phyloP scores from a whole-genome alignment of 1,284 basidiomycete species.

The Ustilago xerochloae region DNA sequence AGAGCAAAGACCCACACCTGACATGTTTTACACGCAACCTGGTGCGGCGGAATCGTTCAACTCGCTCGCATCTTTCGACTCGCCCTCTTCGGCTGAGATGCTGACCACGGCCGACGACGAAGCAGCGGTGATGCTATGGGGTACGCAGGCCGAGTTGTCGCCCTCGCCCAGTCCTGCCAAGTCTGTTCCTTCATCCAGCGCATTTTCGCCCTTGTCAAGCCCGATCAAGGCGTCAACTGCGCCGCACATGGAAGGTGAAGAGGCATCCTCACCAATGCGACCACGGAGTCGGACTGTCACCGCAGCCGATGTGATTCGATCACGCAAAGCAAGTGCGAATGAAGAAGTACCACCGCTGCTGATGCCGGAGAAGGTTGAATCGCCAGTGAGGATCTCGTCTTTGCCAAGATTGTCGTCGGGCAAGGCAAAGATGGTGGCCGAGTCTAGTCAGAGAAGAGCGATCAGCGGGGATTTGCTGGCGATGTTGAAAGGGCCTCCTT shows the following conservation, averaged over 20 bases:
- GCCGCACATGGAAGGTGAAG: background rate
- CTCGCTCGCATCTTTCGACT: conserved; percentile 21
- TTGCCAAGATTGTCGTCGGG: background rate
- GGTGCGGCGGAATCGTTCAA: conserved; percentile 25
- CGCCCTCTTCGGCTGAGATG: conserved; percentile 8
- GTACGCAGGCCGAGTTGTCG: conserved; percentile 29
- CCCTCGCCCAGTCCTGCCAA: background rate
- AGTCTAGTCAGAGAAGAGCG: conserved; percentile 32
- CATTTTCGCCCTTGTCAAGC: conserved; percentile 13
- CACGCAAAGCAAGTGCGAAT: conserved; percentile 2
- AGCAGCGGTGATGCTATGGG: conserved; percentile 28
- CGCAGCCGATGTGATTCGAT: conserved; percentile 23
- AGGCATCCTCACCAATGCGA: conserved; percentile 12
- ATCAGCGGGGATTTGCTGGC: conserved; percentile 20
- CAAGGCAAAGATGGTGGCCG: conserved; percentile 17
- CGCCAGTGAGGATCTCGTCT: conserved; percentile 14
- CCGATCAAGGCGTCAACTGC: conserved; percentile 10
- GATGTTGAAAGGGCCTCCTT: conserved; percentile 16
- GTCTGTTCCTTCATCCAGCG: background rate
- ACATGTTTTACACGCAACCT: conserved; percentile 26
- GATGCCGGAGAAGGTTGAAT: conserved; percentile 2
- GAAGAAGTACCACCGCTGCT: background rate
- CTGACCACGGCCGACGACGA: conserved; percentile 29
- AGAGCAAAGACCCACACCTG: conserved; percentile 1
- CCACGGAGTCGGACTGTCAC: conserved; percentile 37